These are phyloP conservation scores for Amphirosellinia nigrospora DNA, from an alignment of 495 filamentous ascomycete genomes.

Conservation along the genomic window DNA sequence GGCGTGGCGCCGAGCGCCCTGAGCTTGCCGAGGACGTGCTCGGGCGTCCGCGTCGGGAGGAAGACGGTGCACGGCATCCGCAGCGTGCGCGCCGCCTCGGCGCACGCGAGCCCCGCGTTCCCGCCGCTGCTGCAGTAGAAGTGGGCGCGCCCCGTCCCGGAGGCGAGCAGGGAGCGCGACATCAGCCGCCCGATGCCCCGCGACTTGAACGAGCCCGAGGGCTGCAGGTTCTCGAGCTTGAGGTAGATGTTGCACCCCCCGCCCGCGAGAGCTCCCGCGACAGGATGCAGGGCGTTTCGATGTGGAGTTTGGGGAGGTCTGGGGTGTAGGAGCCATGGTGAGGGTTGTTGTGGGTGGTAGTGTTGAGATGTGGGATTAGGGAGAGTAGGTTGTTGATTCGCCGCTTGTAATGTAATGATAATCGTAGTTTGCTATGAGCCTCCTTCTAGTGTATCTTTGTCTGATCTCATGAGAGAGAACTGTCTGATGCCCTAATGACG, in stretches of 20 bases:
- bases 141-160: conserved; percentile 56
- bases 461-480: no score
- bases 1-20: conserved; percentile 69
- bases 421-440: not conserved
- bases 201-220: conserved; percentile 94
- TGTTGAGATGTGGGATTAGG: not conserved
- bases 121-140: conserved; percentile 91
- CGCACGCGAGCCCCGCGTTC: conserved; percentile 91
- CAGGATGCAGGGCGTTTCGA: conserved; percentile 73
- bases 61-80: conserved; percentile 80
- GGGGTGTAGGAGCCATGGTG: conserved; percentile 46
- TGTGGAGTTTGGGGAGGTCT: conserved; percentile 63
- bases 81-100: conserved; percentile 74
- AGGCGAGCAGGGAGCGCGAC: conserved; percentile 55
- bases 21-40: conserved; percentile 77
- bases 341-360: not conserved
- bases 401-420: not conserved
- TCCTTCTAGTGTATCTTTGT: no score
- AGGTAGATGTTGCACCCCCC: conserved; percentile 84
- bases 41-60: conserved; percentile 70
- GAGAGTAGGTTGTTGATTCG: not conserved
- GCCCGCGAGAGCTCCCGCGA: conserved; percentile 69
- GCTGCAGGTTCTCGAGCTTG: conserved; percentile 93
- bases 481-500: no score
- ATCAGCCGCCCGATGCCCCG: conserved; percentile 86